These are phyloP conservation scores for Alloascoidea hylecoeti DNA, from an alignment of 805 yeast genomes.

Conservation along the genomic window DNA sequence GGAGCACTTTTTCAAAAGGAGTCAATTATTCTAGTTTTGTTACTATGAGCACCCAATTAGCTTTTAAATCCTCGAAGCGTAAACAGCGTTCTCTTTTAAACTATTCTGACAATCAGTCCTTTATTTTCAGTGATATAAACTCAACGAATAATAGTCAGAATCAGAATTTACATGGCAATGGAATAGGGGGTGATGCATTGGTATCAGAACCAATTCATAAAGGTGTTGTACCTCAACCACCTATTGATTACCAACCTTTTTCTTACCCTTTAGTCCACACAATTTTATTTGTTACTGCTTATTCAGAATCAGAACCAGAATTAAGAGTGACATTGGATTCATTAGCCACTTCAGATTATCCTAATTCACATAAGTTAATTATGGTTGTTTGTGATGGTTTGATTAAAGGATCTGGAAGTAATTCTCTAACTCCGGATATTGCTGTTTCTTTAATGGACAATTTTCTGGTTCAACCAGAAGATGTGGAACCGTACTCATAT, in stretches of 20 bases:
- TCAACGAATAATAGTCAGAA: conserved; percentile 17
- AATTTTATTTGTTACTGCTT: conserved; percentile 77
- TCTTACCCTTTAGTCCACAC: conserved; percentile 67
- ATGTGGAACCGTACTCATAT: conserved; percentile 73
- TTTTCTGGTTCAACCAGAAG: conserved; percentile 53
- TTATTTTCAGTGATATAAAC: conserved; percentile 13
- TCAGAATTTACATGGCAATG: conserved; percentile 2
- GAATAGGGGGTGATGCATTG: conserved; percentile 27
- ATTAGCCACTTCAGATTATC: conserved; percentile 87
- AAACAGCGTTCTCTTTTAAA: background rate
- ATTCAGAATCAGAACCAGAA: conserved; percentile 84
- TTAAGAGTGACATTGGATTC: conserved; percentile 85
- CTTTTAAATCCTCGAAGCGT: background rate
- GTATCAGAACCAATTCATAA: conserved; percentile 52
- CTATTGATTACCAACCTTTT: conserved; percentile 76
- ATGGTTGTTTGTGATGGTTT: conserved; percentile 87
- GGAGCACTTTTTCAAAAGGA: no score
- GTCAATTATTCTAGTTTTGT: background rate
- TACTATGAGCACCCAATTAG: conserved; percentile 2
- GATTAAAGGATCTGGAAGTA: conserved; percentile 91
- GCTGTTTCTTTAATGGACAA: conserved; percentile 79
- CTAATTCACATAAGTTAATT: conserved; percentile 84
- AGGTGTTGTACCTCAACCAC: conserved; percentile 84
- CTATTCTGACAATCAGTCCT: conserved; percentile 1
- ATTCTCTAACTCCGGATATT: conserved; percentile 77